Percentiles rank a stretch among this genome's conserved stretches.
Evolutionary conservation across 768 basidiomycete genomes (phyloP).

Genomic region (Postia placenta): DNA sequence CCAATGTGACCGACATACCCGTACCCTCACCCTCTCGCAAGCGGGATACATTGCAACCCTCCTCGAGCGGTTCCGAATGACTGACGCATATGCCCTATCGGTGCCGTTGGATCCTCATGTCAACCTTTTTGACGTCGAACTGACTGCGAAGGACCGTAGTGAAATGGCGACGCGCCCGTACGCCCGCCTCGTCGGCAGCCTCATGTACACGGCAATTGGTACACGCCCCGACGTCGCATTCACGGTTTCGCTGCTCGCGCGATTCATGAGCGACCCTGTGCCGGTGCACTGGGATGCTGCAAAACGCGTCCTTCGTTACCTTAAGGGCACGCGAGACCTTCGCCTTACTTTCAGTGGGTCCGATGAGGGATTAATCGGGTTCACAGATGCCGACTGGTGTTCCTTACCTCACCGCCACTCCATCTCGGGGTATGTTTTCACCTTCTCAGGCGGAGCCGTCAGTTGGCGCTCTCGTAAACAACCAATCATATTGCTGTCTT

Average conservation of each 20-base stretch:
- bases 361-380: conserved; percentile 7
- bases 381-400: conserved; percentile 10
- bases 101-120: conserved; percentile 16
- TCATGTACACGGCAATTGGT: conserved; percentile 22
- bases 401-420: conserved; percentile 6
- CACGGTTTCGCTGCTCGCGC: conserved; percentile 19
- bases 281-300: conserved; percentile 19
- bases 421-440: conserved; percentile 27
- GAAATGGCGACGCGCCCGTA: conserved; percentile 11
- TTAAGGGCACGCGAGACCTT: conserved; percentile 18
- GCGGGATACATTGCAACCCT: conserved; percentile 16
- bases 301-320: conserved; percentile 22
- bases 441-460: conserved; percentile 29
- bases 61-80: conserved; percentile 17
- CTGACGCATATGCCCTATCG: conserved; percentile 14
- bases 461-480: conserved; percentile 38
- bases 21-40: conserved; percentile 17
- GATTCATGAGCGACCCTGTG: conserved; percentile 18
- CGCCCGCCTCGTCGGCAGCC: conserved; percentile 18
- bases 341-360: conserved; percentile 8
- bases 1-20: conserved; percentile 1
- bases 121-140: conserved; percentile 5
- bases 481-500: conserved; percentile 27
- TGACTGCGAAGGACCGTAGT: not conserved
- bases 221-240: conserved; percentile 28